A percentile compares a stretch with the other conserved stretches of the same genome.
phyloP scores from a whole-genome alignment of 306 rosid species.

The Elaeagnus macrophylla region DNA sequence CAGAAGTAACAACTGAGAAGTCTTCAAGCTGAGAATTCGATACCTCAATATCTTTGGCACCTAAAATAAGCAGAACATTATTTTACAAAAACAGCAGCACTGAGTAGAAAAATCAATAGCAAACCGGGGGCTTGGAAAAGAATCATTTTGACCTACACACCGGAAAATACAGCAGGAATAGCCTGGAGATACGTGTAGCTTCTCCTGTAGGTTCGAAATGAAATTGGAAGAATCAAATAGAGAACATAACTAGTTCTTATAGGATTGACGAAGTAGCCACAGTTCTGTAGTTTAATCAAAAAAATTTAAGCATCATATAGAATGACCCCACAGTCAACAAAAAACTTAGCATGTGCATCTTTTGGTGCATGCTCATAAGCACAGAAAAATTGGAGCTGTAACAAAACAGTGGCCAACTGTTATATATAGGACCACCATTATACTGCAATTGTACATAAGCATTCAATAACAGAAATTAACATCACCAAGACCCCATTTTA shows the following conservation, averaged over 20 bases:
- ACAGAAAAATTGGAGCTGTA: no score
- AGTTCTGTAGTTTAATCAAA: not conserved
- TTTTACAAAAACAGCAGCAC: conserved; percentile 7
- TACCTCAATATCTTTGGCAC: conserved; percentile 34
- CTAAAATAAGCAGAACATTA: conserved; percentile 4
- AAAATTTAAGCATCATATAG: no score
- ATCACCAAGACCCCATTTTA: no score
- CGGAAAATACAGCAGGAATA: conserved; percentile 42
- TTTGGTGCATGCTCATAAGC: no score
- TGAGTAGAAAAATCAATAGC: not conserved
- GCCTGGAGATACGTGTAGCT: conserved; percentile 21
- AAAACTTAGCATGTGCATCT: no score
- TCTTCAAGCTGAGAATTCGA: conserved; percentile 47
- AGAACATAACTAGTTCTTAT: not conserved
- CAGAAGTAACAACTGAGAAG: conserved; percentile 37
- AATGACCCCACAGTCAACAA: no score
- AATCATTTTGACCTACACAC: conserved; percentile 26
- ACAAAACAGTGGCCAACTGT: no score
- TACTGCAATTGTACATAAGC: no score
- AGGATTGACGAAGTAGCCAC: conserved; percentile 9
- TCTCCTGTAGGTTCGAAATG: conserved; percentile 36
- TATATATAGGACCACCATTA: no score
- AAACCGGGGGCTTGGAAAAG: not conserved
- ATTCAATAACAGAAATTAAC: no score
- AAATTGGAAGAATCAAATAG: not conserved